Conservation (phyloP, 2,329 filamentous ascomycete genomes). For the Chaetomiaceae sp. region DNA sequence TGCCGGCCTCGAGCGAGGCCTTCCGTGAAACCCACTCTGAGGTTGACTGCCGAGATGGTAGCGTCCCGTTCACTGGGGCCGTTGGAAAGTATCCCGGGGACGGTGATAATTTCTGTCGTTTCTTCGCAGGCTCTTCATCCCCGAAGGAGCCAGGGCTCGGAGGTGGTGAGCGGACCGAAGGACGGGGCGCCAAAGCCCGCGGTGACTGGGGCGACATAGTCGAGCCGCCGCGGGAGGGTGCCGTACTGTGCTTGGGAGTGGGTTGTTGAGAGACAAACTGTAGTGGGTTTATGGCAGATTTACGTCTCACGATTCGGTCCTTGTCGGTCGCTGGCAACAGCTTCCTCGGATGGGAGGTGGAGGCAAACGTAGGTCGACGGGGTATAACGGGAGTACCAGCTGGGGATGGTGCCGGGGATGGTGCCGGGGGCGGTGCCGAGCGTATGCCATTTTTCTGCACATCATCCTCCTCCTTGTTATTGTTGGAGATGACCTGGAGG, state of each 20-base stretch:
- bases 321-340: slow-evolving; percentile 14
- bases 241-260: slow-evolving; percentile 9
- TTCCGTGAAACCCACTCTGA: background rate
- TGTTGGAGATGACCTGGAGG: slow-evolving; percentile 4
- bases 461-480: background rate
- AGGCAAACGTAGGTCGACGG: background rate
- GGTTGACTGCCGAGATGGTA: background rate
- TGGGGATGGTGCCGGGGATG: background rate
- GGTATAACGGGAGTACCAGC: background rate
- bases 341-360: slow-evolving; percentile 15
- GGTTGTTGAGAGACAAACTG: slow-evolving; percentile 9
- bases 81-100: slow-evolving; percentile 1
- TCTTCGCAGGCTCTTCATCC: slow-evolving; percentile 17
- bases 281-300: slow-evolving; percentile 14
- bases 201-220: slow-evolving; percentile 6
- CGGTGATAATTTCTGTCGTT: slow-evolving; percentile 15
- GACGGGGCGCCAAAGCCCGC: background rate
- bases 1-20: background rate
- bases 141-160: slow-evolving; percentile 4
- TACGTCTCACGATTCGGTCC: slow-evolving; percentile 18
- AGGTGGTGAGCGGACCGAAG: slow-evolving; percentile 13
- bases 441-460: slow-evolving; percentile 1
- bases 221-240: slow-evolving; percentile 5
- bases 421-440: background rate
- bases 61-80: slow-evolving; percentile 4